Percentiles rank a stretch among this genome's conserved stretches.
Conservation (phyloP, 2,329 filamentous ascomycete species). For the Clarireedia sp. region DNA sequence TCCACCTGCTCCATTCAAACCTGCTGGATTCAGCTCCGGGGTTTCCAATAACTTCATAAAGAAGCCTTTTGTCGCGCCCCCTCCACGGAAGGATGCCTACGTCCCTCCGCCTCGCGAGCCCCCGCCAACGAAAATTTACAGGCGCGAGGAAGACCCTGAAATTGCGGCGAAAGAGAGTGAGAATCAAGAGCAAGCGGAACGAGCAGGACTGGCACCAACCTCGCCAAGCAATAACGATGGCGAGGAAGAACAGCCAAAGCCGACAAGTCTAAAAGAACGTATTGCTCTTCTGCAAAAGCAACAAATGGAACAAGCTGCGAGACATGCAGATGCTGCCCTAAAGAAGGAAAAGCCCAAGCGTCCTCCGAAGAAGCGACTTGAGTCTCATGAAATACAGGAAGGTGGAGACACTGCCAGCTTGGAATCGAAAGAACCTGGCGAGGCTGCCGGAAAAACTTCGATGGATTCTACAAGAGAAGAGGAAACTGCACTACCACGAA, state of each 20-base stretch:
- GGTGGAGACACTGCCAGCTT: slow-evolving; percentile 31
- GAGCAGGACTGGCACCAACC: slow-evolving; percentile 49
- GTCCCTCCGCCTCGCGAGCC: slow-evolving; percentile 68
- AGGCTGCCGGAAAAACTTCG: slow-evolving; percentile 41
- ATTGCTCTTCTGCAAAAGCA: slow-evolving; percentile 92
- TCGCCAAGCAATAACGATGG: slow-evolving; percentile 33
- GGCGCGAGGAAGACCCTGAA: slow-evolving; percentile 78
- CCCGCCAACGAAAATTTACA: slow-evolving; percentile 68
- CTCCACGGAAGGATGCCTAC: slow-evolving; percentile 86
- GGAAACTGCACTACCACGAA: slow-evolving; percentile 35
- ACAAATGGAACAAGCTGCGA: slow-evolving; percentile 78
- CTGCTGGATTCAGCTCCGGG: slow-evolving; percentile 52
- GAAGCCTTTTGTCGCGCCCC: slow-evolving; percentile 93
- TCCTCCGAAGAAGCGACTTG: slow-evolving; percentile 58
- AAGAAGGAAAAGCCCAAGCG: slow-evolving; percentile 88
- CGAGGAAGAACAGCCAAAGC: slow-evolving; percentile 78
- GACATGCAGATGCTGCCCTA: slow-evolving; percentile 67
- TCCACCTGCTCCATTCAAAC: slow-evolving; percentile 85
- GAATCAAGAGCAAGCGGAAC: slow-evolving; percentile 58
- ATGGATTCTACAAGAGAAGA: slow-evolving; percentile 38
- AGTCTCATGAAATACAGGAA: slow-evolving; percentile 38
- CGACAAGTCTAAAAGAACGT: slow-evolving; percentile 86
- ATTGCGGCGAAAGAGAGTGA: slow-evolving; percentile 59
- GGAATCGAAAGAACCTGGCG: slow-evolving; percentile 42
- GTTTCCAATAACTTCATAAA: slow-evolving; percentile 70